Conservation (phyloP, 768 basidiomycete species). For the Pleurotus djamor region DNA sequence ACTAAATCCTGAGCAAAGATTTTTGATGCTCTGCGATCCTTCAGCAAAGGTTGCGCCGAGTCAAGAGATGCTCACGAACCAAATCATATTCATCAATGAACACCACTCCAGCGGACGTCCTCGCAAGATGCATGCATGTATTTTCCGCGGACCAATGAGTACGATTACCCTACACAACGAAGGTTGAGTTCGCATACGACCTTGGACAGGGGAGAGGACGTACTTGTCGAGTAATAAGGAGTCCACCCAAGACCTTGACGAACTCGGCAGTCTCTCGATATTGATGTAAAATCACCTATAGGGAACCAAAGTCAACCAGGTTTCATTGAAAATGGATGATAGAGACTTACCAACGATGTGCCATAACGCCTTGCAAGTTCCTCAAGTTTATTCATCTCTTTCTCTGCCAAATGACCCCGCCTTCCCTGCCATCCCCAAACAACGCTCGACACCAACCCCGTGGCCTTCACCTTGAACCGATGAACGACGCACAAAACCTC, state of each 20-base stretch:
- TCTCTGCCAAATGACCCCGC: slow-evolving; percentile 46
- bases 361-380: slow-evolving; percentile 77
- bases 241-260: slow-evolving; percentile 63
- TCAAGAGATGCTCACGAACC: slow-evolving; percentile 47
- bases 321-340: too few species aligned
- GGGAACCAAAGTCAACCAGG: too few species aligned
- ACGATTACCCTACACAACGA: slow-evolving; percentile 53
- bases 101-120: slow-evolving; percentile 45
- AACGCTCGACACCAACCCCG: slow-evolving; percentile 62
- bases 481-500: slow-evolving; percentile 71
- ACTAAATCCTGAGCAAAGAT: slow-evolving; percentile 83
- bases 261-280: slow-evolving; percentile 63
- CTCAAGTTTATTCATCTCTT: slow-evolving; percentile 63
- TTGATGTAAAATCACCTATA: slow-evolving; percentile 49
- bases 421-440: slow-evolving; percentile 81
- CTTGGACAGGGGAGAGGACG: slow-evolving; percentile 8
- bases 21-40: slow-evolving; percentile 52
- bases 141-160: slow-evolving; percentile 78
- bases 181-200: not conserved
- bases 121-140: slow-evolving; percentile 77
- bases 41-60: too few species aligned
- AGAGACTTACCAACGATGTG: slow-evolving; percentile 57
- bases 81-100: slow-evolving; percentile 74
- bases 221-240: slow-evolving; percentile 75
- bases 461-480: slow-evolving; percentile 63